Conservation (phyloP, 1,284 basidiomycete genomes). For the Trametes pubescens region DNA sequence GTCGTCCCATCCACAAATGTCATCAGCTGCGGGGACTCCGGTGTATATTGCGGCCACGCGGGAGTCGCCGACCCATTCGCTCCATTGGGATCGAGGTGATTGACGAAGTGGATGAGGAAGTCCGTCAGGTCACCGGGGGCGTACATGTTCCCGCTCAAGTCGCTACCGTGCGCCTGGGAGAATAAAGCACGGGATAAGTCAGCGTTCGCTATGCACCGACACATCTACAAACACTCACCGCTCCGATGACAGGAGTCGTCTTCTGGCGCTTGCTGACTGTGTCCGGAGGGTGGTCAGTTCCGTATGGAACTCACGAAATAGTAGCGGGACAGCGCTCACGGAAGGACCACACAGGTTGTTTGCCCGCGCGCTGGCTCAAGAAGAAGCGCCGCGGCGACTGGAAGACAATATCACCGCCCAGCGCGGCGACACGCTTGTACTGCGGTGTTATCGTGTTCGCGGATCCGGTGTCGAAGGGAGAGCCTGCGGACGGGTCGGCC, state of each 20-base stretch:
- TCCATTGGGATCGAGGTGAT: constrained; percentile 39
- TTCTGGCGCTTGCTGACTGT: constrained; percentile 37
- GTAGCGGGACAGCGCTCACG: constrained; percentile 27
- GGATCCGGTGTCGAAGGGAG: constrained; percentile 33
- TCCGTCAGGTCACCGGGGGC: constrained; percentile 23
- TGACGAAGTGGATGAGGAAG: constrained; percentile 37
- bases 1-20: constrained; percentile 35
- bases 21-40: constrained; percentile 26
- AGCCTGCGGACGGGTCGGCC: constrained; percentile 29
- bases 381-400: constrained; percentile 62
- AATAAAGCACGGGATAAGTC: background rate
- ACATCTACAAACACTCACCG: constrained; percentile 17
- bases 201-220: background rate
- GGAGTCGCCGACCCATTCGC: background rate
- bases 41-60: constrained; percentile 32
- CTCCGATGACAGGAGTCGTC: constrained; percentile 41
- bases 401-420: constrained; percentile 60
- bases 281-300: constrained; percentile 5
- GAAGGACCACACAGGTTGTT: constrained; percentile 28
- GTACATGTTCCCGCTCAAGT: constrained; percentile 31
- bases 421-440: constrained; percentile 59
- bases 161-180: constrained; percentile 30
- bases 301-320: background rate
- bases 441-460: constrained; percentile 54
- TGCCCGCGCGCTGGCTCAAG: constrained; percentile 41